Conservation (phyloP, 1,284 basidiomycete species). For the Moesziomyces parantarcticus region DNA sequence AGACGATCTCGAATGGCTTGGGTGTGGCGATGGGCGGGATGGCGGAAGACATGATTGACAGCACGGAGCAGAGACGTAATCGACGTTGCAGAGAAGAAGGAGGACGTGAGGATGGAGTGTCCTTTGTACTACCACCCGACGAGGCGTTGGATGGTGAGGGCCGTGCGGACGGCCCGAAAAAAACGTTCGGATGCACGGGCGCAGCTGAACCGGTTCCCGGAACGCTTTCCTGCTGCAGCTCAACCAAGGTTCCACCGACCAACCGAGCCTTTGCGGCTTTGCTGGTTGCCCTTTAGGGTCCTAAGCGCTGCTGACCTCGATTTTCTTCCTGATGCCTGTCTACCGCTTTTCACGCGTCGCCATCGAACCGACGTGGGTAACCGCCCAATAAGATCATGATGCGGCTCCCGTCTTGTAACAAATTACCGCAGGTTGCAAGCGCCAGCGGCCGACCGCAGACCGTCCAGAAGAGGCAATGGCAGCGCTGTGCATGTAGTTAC, state of each 20-base stretch:
- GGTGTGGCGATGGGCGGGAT: slow-evolving; percentile 44
- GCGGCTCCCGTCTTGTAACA: too few relatives aligned
- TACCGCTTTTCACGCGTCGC: too few relatives aligned
- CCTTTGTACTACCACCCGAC: background rate
- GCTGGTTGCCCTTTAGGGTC: too few relatives aligned
- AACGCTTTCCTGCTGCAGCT: background rate
- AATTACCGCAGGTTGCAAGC: too few relatives aligned
- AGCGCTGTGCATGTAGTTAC: too few relatives aligned
- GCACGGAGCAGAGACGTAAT: background rate
- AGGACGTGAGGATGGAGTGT: background rate
- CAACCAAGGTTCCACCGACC: background rate
- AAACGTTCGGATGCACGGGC: background rate
- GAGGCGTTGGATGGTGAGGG: background rate
- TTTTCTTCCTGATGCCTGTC: too few relatives aligned
- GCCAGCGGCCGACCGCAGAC: too few relatives aligned
- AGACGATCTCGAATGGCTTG: slow-evolving; percentile 46
- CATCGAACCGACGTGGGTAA: too few relatives aligned
- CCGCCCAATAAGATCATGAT: too few relatives aligned
- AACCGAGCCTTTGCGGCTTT: background rate
- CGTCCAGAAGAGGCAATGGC: too few relatives aligned
- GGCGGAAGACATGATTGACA: slow-evolving; percentile 11
- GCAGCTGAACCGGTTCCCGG: background rate
- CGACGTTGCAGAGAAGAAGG: background rate
- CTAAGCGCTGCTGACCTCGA: too few relatives aligned
- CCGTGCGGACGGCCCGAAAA: background rate